phyloP scores from a whole-genome alignment of 306 rosid genomes.

The Elaeagnus macrophylla region DNA sequence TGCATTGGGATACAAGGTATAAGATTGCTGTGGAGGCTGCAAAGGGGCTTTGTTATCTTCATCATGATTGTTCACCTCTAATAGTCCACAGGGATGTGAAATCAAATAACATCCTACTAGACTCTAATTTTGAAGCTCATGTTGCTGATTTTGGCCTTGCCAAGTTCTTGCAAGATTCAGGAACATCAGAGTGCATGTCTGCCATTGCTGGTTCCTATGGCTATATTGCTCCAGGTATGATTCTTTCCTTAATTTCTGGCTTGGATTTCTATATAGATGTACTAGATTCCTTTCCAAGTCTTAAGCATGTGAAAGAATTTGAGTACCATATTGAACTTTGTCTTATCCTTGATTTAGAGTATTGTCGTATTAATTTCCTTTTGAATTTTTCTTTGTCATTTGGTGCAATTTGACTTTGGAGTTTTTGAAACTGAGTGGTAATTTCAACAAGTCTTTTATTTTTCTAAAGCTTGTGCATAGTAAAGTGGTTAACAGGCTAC shows the following conservation, averaged over 20 bases:
- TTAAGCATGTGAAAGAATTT: conserved; percentile 5
- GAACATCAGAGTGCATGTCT: conserved; percentile 90
- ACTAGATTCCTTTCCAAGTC: conserved; percentile 14
- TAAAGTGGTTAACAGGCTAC: neutral
- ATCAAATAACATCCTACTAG: conserved; percentile 73
- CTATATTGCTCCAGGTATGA: conserved; percentile 90
- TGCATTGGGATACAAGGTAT: conserved; percentile 70
- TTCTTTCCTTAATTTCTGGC: neutral
- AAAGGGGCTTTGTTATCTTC: conserved; percentile 77
- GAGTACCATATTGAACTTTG: conserved; percentile 22
- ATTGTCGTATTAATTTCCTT: conserved; percentile 15
- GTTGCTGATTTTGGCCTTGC: conserved; percentile 95
- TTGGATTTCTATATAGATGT: neutral
- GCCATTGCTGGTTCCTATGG: conserved; percentile 95
- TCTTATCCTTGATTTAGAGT: conserved; percentile 17
- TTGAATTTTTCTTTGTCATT: conserved; percentile 19
- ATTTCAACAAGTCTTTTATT: neutral
- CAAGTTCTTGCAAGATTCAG: conserved; percentile 76
- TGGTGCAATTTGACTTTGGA: conserved; percentile 26
- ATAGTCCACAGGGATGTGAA: conserved; percentile 83
- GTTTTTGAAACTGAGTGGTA: conserved; percentile 8
- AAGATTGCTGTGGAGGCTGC: conserved; percentile 86
- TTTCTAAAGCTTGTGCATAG: conserved; percentile 14
- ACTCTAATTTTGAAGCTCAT: conserved; percentile 84
- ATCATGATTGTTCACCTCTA: conserved; percentile 84